Evolutionary conservation across 805 yeast genomes (phyloP).

Genomic region (Tetrapisispora pingtungensis): DNA sequence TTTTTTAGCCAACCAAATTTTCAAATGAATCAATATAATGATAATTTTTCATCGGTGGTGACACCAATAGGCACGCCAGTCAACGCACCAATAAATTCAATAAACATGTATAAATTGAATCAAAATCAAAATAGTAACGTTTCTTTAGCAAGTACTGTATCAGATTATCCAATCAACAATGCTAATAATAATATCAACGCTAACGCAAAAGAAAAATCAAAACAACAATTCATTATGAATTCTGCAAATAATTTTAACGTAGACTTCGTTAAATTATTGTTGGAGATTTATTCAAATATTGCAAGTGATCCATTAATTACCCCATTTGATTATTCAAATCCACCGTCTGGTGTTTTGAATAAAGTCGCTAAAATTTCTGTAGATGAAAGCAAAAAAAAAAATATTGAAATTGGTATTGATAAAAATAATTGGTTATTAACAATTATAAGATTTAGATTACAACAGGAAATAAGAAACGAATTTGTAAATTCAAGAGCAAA

Average conservation of each 20-base stretch:
- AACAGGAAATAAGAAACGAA: slow-evolving; percentile 25
- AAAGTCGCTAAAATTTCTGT: slow-evolving; percentile 49
- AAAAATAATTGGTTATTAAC: slow-evolving; percentile 31
- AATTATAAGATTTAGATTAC: slow-evolving; percentile 31
- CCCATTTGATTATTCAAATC: slow-evolving; percentile 55
- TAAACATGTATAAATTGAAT: slow-evolving; percentile 4
- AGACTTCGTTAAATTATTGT: slow-evolving; percentile 37
- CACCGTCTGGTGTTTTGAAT: slow-evolving; percentile 58
- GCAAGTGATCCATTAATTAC: slow-evolving; percentile 52
- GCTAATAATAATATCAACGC: not conserved
- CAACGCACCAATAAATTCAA: not conserved
- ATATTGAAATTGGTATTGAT: slow-evolving; percentile 32
- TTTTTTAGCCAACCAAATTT: slow-evolving; percentile 3
- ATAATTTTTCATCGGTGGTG: not conserved
- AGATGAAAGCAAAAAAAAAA: slow-evolving; percentile 26
- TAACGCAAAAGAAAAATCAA: not conserved
- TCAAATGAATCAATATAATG: not conserved
- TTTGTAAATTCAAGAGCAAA: slow-evolving; percentile 19
- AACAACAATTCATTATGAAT: slow-evolving; percentile 2
- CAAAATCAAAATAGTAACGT: slow-evolving; percentile 18
- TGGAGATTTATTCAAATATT: slow-evolving; percentile 38
- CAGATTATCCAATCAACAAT: slow-evolving; percentile 10
- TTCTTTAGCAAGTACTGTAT: slow-evolving; percentile 24
- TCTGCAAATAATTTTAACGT: slow-evolving; percentile 14
- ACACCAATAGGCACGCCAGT: not conserved